Percentiles rank a stretch among this genome's conserved stretches.
Evolutionary conservation across 1,284 basidiomycete genomes (phyloP).

Genomic region (Ceratobasidium sp.): DNA sequence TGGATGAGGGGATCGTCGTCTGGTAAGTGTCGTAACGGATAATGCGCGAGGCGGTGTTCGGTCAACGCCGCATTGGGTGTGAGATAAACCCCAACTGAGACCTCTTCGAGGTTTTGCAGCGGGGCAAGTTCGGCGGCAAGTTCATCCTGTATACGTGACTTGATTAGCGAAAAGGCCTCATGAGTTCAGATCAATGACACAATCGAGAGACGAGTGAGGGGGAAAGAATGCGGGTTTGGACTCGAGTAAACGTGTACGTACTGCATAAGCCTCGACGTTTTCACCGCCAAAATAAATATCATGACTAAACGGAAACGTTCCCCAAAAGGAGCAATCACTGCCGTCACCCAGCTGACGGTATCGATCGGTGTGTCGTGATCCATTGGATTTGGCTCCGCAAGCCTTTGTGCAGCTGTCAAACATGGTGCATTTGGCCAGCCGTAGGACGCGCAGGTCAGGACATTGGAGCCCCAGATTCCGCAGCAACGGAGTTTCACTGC

Average conservation of each 20-base stretch:
- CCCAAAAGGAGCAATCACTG: constrained; percentile 13
- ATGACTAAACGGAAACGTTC: constrained; percentile 16
- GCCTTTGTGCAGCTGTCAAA: constrained; percentile 14
- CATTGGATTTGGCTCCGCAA: background rate
- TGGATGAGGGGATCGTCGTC: background rate
- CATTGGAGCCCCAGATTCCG: constrained; percentile 1
- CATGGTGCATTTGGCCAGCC: constrained; percentile 23
- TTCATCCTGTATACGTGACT: background rate
- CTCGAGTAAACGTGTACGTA: background rate
- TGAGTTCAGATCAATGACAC: background rate
- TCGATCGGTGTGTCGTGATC: background rate
- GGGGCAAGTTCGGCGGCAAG: constrained; percentile 20
- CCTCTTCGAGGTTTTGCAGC: constrained; percentile 22
- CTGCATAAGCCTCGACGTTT: constrained; percentile 19
- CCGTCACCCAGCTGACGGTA: constrained; percentile 24
- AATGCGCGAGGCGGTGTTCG: constrained; percentile 28
- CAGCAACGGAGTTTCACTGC: constrained; percentile 24
- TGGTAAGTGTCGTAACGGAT: constrained; percentile 7
- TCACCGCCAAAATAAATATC: constrained; percentile 27
- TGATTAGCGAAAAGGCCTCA: background rate
- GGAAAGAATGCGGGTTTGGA: too few species aligned
- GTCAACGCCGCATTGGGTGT: constrained; percentile 7
- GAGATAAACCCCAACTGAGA: constrained; percentile 27
- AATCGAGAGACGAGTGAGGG: background rate
- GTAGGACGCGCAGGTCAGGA: constrained; percentile 9